Evolutionary conservation across 116 monocot genomes (phyloP), one percentile per base, ranked within the genome.

Genomic region (Zostera marina): DNA sequence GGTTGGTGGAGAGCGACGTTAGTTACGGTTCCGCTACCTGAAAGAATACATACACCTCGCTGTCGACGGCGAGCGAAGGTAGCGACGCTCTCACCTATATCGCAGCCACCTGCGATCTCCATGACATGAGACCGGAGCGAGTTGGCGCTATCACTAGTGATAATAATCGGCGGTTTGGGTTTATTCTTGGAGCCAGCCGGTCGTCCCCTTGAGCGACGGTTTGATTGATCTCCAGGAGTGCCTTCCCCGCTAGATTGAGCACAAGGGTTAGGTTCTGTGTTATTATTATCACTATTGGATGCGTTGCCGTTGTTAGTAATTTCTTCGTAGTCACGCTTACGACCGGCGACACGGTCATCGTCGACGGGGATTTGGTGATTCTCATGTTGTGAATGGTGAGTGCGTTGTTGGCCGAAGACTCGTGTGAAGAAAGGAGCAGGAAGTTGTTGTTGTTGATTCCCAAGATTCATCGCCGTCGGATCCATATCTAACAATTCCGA

Each of bases 181-280:
- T 78, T 82, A 69, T 81, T 81, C 74, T 77, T 81, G 9, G 81
- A 81, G 11, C 81, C 81, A 7, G 81, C 61, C 2, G 81, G 81
- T 3, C 81, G 70, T 5, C 81, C 81, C 2, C 81, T 64, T 3
- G 78, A 68, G 0, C 78, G 71, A 38, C 75, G 82, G n/a, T 54
- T 52, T 41, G 25, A 16, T 0, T 81, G 70, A 22, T 65, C 63
- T 0, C 39, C 65, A 1, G 7, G 60, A 20, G 43, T 46, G 5
- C 51, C 70, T 2, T 53, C 56, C 8, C 62, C 68, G 52, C 61
- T 52, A 14, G 60, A 48, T 46, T 52, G 41, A 54, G 55, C 53
- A 23, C 21, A 24, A 11, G 26, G 44, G 55, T n/a, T 56, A 6
- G 11, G 11, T 14, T 46, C 45, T 9, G 11, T 44, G 54, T 60